These are phyloP conservation scores for Beauveria sp. DNA, from an alignment of 2,329 filamentous ascomycete species.

Conservation along the genomic window DNA sequence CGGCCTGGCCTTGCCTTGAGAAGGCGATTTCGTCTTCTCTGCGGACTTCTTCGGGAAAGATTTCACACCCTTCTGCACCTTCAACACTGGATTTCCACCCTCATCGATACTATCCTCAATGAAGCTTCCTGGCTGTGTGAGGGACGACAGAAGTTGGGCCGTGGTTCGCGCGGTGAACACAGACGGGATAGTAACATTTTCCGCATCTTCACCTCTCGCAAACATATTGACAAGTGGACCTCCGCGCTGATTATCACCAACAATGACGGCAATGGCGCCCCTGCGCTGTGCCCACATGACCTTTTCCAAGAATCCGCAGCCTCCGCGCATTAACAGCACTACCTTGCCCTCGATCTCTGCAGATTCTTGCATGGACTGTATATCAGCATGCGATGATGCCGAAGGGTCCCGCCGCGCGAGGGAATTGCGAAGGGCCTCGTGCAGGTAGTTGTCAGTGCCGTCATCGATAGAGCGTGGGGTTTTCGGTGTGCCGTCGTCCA, in stretches of 20 bases:
- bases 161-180: constrained; percentile 94
- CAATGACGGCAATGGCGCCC: constrained; percentile 82
- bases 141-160: constrained; percentile 81
- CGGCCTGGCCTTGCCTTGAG: constrained; percentile 21
- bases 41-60: constrained; percentile 2
- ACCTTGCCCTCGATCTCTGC: constrained; percentile 92
- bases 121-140: constrained; percentile 65
- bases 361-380: constrained; percentile 82
- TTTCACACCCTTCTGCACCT: constrained; percentile 42
- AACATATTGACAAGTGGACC: constrained; percentile 95
- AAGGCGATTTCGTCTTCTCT: constrained; percentile 26
- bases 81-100: constrained; percentile 49
- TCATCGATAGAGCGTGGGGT: constrained; percentile 43
- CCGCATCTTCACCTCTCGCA: constrained; percentile 82
- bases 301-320: constrained; percentile 94
- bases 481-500: neutral
- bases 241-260: constrained; percentile 86
- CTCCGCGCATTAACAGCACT: constrained; percentile 82
- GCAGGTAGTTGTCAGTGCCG: constrained; percentile 79
- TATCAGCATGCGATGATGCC: constrained; percentile 66
- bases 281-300: constrained; percentile 93
- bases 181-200: constrained; percentile 88
- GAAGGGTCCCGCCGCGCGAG: constrained; percentile 29
- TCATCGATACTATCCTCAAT: constrained; percentile 54
- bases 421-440: constrained; percentile 39